A percentile compares a stretch with the other conserved stretches of the same genome.
phyloP scores from a whole-genome alignment of 805 yeast genomes.

The Scheffersomyces amazonensis region DNA sequence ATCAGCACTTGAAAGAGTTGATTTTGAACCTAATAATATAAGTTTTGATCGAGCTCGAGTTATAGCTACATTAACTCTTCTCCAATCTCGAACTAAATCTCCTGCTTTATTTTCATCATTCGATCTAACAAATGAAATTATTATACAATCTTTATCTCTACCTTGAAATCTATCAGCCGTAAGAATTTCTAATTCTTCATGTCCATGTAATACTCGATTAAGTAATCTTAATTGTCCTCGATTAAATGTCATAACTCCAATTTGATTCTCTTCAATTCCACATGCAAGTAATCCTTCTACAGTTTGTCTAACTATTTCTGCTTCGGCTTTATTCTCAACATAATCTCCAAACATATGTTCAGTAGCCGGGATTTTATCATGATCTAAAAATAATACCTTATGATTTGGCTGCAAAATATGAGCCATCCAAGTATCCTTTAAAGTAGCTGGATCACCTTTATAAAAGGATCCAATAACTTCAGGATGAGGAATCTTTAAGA shows the following conservation, averaged over 20 bases:
- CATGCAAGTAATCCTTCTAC: constrained; percentile 54
- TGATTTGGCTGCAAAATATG: constrained; percentile 50
- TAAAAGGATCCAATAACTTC: constrained; percentile 18
- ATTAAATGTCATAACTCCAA: constrained; percentile 90
- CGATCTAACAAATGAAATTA: constrained; percentile 86
- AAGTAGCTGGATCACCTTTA: not conserved
- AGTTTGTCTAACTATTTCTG: constrained; percentile 57
- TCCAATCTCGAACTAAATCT: constrained; percentile 79
- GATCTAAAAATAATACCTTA: constrained; percentile 75
- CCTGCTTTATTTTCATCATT: constrained; percentile 68
- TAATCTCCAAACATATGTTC: constrained; percentile 64
- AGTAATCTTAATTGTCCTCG: constrained; percentile 64
- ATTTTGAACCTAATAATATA: constrained; percentile 75
- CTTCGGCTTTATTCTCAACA: constrained; percentile 72
- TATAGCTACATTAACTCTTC: constrained; percentile 91
- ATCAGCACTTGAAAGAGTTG: constrained; percentile 51
- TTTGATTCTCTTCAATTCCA: constrained; percentile 57
- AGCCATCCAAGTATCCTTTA: constrained; percentile 49
- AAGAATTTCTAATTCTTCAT: constrained; percentile 62
- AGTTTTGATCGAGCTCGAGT: constrained; percentile 87
- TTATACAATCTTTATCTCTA: constrained; percentile 86
- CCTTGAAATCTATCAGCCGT: constrained; percentile 98
- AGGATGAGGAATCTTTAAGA: constrained; percentile 46
- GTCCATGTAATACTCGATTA: constrained; percentile 18
- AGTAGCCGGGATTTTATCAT: constrained; percentile 61